Evolutionary conservation across 495 filamentous ascomycete genomes (phyloP).

Genomic region (Penicillium ucsense): DNA sequence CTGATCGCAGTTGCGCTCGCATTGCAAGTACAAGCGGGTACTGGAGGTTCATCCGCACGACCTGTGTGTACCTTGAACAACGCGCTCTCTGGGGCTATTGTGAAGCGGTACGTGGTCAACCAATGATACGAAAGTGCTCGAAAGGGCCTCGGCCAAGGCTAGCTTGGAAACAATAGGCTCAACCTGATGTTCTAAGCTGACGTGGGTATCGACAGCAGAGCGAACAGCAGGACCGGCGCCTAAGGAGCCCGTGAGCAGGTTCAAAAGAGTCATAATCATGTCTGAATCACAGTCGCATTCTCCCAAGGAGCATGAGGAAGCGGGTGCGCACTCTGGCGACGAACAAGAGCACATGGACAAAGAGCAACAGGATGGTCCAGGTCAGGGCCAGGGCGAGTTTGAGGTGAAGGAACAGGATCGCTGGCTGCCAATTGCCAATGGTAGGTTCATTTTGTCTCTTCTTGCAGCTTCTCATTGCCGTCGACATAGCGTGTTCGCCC

Average conservation of each 20-base stretch:
- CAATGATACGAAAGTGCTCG: slow-evolving; percentile 15
- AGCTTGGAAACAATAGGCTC: slow-evolving; percentile 17
- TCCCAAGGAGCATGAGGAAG: slow-evolving; percentile 82
- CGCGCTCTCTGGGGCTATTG: slow-evolving; percentile 28
- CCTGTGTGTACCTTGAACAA: slow-evolving; percentile 1
- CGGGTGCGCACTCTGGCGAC: slow-evolving; percentile 86
- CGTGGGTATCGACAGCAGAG: slow-evolving; percentile 41
- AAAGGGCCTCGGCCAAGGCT: slow-evolving; percentile 12
- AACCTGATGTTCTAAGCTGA: slow-evolving; percentile 32
- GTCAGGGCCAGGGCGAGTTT: slow-evolving; percentile 68
- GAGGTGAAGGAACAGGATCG: slow-evolving; percentile 99
- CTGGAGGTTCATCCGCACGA: too few relatives aligned
- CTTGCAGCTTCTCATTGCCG: slow-evolving; percentile 42
- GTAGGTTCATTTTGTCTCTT: slow-evolving; percentile 55
- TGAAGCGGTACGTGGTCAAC: slow-evolving; percentile 40
- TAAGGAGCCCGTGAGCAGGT: slow-evolving; percentile 18
- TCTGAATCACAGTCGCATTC: slow-evolving; percentile 63
- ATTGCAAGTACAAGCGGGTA: slow-evolving; percentile 25
- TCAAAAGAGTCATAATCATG: slow-evolving; percentile 60
- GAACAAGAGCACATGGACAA: slow-evolving; percentile 68
- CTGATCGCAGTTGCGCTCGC: slow-evolving; percentile 21
- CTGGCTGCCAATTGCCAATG: slow-evolving; percentile 99
- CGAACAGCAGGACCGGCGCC: slow-evolving; percentile 21
- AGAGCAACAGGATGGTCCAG: slow-evolving; percentile 54
- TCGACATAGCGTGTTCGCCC: slow-evolving; percentile 39